These are phyloP conservation scores for Rossbeevera mucosa DNA, from an alignment of 768 basidiomycete species.

Conservation along the genomic window DNA sequence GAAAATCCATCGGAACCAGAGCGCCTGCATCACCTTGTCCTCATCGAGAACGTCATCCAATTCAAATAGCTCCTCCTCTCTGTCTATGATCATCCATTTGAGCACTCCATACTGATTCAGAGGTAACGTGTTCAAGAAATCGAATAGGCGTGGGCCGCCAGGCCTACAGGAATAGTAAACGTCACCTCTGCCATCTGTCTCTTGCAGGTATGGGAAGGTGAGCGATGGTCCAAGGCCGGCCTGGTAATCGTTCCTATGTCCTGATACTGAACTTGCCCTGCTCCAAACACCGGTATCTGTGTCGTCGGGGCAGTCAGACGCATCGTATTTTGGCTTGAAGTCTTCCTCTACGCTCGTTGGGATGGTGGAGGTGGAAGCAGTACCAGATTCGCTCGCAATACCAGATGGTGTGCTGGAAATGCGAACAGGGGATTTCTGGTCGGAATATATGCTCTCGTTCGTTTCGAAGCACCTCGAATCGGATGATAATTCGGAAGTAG, in stretches of 20 bases:
- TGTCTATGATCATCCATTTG: conserved; percentile 64
- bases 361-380: conserved; percentile 1
- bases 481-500: conserved; percentile 5
- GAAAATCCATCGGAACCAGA: conserved; percentile 75
- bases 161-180: conserved; percentile 61
- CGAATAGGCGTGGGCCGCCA: conserved; percentile 59
- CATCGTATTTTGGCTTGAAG: conserved; percentile 18
- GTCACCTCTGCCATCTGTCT: conserved; percentile 43
- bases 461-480: not conserved
- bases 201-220: conserved; percentile 45
- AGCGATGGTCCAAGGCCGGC: conserved; percentile 51
- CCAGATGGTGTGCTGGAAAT: conserved; percentile 14
- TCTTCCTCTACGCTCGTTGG: conserved; percentile 19
- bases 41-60: conserved; percentile 67
- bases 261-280: conserved; percentile 5
- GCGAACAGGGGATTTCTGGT: conserved; percentile 4
- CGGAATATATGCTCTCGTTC: not conserved
- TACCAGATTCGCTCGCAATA: conserved; percentile 3
- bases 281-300: not conserved
- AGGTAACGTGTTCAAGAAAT: conserved; percentile 56
- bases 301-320: not conserved
- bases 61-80: conserved; percentile 75
- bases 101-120: conserved; percentile 61
- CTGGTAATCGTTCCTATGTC: conserved; percentile 28
- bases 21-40: conserved; percentile 72